These are phyloP conservation scores for Fusarium foetens DNA, from an alignment of 2,329 filamentous ascomycete species.

Conservation along the genomic window DNA sequence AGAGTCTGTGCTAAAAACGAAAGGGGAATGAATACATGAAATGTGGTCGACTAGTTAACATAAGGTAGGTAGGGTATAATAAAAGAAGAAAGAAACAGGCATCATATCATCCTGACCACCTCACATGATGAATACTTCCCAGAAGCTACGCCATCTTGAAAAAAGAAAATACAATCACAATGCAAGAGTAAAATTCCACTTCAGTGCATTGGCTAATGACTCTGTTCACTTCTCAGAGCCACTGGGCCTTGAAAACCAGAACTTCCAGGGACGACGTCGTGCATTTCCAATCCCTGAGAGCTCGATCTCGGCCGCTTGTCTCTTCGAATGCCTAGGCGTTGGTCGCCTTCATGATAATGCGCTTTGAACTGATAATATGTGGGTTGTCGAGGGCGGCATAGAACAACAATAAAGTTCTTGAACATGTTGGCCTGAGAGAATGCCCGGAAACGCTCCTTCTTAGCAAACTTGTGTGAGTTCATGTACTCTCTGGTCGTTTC, in stretches of 20 bases:
- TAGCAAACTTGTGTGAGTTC: conserved; percentile 93
- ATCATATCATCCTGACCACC: conserved; percentile 35
- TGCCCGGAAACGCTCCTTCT: conserved; percentile 89
- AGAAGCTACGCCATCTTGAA: conserved; percentile 36
- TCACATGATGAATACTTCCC: conserved; percentile 41
- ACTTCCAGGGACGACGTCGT: conserved; percentile 63
- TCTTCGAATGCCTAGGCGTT: conserved; percentile 73
- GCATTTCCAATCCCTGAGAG: conserved; percentile 82
- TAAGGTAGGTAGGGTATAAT: conserved; percentile 36
- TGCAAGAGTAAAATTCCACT: conserved; percentile 9
- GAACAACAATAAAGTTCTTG: conserved; percentile 83
- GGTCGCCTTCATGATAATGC: conserved; percentile 81
- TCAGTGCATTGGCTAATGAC: conserved; percentile 27
- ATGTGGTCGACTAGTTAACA: conserved; percentile 25
- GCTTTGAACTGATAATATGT: conserved; percentile 91
- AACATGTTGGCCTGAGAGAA: conserved; percentile 82
- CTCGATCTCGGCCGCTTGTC: conserved; percentile 57
- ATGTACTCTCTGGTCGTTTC: conserved; percentile 97
- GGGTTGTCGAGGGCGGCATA: conserved; percentile 84
- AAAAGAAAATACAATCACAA: conserved; percentile 17
- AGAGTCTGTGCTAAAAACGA: conserved; percentile 10
- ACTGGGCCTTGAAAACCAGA: conserved; percentile 65
- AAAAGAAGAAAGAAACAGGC: conserved; percentile 35
- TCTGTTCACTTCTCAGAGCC: conserved; percentile 53
- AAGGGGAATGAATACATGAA: conserved; percentile 26